Base-by-base conservation (phyloP, 2,329 filamentous ascomycete genomes). In the Emmonsia crescens region DNA sequence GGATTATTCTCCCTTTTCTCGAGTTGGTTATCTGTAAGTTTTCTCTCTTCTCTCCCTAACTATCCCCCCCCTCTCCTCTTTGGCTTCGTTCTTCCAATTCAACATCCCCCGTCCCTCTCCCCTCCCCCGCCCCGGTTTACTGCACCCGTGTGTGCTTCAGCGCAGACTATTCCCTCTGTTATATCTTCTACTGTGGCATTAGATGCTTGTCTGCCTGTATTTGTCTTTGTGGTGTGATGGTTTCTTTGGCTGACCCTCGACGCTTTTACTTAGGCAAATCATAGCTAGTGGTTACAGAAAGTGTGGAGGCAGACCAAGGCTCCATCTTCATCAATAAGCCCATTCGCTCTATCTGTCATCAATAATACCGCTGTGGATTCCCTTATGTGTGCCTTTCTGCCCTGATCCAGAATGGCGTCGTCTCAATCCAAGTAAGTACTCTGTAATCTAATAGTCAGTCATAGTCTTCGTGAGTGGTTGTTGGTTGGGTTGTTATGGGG, bases 371-470 rank as follows among this genome's bases (percentile, higher is more conserved):
- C 14, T 16, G 21, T 31, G 31, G 19, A 52, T n/a, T 55, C 27
- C 48, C 57, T 36, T 52, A 59, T 59, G 57, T 49, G 29, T 49
- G 57, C 57, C 44, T 21, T 27, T 48, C 21, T 36, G 16, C 68
- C 0, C 67, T 66, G 19, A 59, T 59, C 33, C 59, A 68, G 61
- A 61, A 72, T 72, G 71, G 67, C 69, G 61, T 63, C 65, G 61
- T 63, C 65, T 49, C 72, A 73, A 64, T 71, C 69, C 68, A 74
- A 73, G 73, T 75, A 69, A 65, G 73, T 73, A n/a, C 31, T 58
- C 36, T 38, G 36, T 38, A 14, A 38, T 14, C 9, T 38, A 14
- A 14, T 38, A 9, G 36, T 38, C 36, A 38, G 48, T 51, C 10
- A 8, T 16, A 1, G 24, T 24, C 16, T 16, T n/a, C 4, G 19